A percentile compares a stretch with the other conserved stretches of the same genome.
phyloP scores from a whole-genome alignment of 2,329 filamentous ascomycete species.

The Hymenoscyphus scutula region DNA sequence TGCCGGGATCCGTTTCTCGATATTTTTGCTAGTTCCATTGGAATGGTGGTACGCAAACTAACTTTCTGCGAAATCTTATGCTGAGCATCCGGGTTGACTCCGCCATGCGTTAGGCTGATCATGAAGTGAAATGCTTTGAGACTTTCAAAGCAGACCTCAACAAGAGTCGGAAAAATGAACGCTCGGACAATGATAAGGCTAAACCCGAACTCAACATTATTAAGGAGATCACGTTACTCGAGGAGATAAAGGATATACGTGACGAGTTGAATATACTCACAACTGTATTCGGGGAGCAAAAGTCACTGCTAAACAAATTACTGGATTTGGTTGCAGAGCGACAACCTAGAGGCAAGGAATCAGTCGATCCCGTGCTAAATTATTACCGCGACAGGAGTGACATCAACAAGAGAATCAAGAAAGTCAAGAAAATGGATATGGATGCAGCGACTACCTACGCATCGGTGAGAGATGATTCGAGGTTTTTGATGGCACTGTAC shows the following conservation, averaged over 20 bases:
- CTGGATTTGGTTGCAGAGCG: not conserved
- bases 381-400: constrained; percentile 3
- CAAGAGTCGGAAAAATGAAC: not conserved
- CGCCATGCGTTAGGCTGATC: not conserved
- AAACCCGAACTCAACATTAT: not conserved
- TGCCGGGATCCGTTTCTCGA: not conserved
- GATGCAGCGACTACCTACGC: not conserved
- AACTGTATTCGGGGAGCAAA: not conserved
- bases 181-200: not conserved
- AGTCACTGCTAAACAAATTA: not conserved
- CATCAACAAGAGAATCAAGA: constrained; percentile 4
- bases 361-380: constrained; percentile 4
- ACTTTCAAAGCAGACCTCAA: not conserved
- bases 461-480: not conserved
- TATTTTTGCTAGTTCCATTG: constrained; percentile 6
- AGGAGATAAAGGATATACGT: constrained; percentile 8
- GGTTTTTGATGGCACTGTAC: not conserved
- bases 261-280: constrained; percentile 6
- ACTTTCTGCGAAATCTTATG: not conserved
- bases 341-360: not conserved
- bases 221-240: constrained; percentile 1
- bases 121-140: constrained; percentile 1
- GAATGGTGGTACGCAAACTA: not conserved
- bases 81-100: not conserved
- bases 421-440: constrained; percentile 5